Evolutionary conservation across 345 rosid genomes (phyloP).

Genomic region (Carallia brachiata): DNA sequence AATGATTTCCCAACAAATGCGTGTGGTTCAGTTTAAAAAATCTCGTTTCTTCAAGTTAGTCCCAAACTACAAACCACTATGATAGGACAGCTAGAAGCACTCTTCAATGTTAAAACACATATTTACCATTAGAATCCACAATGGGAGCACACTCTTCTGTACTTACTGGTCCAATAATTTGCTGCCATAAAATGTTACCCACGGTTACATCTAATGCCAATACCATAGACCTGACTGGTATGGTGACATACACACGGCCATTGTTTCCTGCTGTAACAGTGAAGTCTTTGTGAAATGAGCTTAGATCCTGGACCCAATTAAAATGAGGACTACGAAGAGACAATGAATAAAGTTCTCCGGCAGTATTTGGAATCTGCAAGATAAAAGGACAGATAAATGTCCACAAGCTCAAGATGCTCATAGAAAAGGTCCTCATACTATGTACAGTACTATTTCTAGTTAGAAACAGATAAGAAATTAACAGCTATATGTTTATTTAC

Average conservation of each 20-base stretch:
- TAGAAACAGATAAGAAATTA: no score
- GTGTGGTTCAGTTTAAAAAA: not conserved
- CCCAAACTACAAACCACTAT: not conserved
- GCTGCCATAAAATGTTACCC: constrained; percentile 71
- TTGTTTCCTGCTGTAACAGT: constrained; percentile 72
- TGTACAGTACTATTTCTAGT: no score
- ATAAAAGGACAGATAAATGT: not conserved
- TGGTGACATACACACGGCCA: constrained; percentile 58
- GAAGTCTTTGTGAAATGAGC: constrained; percentile 50
- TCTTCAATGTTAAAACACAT: no score
- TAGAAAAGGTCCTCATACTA: no score
- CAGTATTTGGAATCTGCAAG: constrained; percentile 66
- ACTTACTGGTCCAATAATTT: constrained; percentile 58
- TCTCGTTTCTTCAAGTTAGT: not conserved
- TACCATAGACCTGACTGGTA: constrained; percentile 49
- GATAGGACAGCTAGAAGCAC: not conserved
- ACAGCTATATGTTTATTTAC: not conserved
- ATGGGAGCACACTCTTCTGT: constrained; percentile 42
- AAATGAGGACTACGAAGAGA: constrained; percentile 56
- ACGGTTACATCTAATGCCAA: constrained; percentile 64
- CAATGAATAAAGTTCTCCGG: constrained; percentile 80
- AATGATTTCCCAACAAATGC: not conserved
- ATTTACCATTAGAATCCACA: constrained; percentile 65
- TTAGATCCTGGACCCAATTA: constrained; percentile 78
- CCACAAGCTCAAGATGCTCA: not conserved